A percentile compares a stretch with the other conserved stretches of the same genome.
Conservation (phyloP, 2,329 filamentous ascomycete species). For the Tolypocladium cylindrosporum region DNA sequence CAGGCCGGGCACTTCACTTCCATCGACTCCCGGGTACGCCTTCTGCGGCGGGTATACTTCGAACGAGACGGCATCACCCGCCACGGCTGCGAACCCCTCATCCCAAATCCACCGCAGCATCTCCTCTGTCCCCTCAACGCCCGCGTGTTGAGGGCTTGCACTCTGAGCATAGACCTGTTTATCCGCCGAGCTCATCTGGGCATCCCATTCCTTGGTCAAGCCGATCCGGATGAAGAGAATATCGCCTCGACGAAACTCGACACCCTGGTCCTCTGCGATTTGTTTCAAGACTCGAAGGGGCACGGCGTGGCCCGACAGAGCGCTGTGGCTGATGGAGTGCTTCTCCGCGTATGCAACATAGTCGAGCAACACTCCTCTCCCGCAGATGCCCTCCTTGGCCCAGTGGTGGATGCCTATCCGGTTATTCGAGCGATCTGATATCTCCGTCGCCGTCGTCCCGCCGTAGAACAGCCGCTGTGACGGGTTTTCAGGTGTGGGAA, state of each 20-base stretch:
- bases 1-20: conserved; percentile 8
- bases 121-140: conserved; percentile 16
- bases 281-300: conserved; percentile 15
- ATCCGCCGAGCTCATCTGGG: conserved; percentile 21
- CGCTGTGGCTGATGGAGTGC: conserved; percentile 25
- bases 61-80: conserved; percentile 30
- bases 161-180: conserved; percentile 35
- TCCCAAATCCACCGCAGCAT: conserved; percentile 36
- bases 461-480: conserved; percentile 35
- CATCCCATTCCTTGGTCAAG: conserved; percentile 18
- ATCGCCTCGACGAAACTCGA: conserved; percentile 38
- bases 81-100: conserved; percentile 33
- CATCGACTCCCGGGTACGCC: conserved; percentile 13
- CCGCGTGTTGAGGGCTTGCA: conserved; percentile 20
- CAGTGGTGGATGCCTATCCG: conserved; percentile 38
- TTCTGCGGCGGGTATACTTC: conserved; percentile 26
- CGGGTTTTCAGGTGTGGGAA: conserved; percentile 19
- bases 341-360: conserved; percentile 32
- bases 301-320: conserved; percentile 29
- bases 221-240: conserved; percentile 32
- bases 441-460: conserved; percentile 33
- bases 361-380: conserved; percentile 41
- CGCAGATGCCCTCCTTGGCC: conserved; percentile 36
- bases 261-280: conserved; percentile 27
- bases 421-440: conserved; percentile 28